These are phyloP conservation scores for Rhododendron simsii DNA, from an alignment of 148 eudicot species.

Conservation along the genomic window DNA sequence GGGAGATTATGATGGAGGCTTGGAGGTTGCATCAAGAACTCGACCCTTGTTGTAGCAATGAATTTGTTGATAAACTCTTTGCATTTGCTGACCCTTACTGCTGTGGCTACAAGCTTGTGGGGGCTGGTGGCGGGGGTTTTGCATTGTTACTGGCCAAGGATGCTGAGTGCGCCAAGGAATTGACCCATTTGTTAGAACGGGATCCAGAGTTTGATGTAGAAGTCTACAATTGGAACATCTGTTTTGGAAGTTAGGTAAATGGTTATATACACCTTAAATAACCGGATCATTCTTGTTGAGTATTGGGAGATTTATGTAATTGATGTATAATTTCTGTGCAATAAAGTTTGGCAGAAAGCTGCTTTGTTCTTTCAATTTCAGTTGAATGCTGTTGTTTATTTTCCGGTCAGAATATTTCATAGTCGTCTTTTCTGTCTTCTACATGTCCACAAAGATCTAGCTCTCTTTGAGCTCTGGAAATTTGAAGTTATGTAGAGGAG, in stretches of 20 bases:
- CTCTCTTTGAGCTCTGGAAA: background rate
- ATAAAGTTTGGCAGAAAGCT: background rate
- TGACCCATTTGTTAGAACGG: conserved; percentile 39
- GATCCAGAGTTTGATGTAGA: conserved; percentile 56
- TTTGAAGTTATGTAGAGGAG: background rate
- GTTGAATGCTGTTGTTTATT: background rate
- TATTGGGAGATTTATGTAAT: background rate
- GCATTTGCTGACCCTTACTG: conserved; percentile 66
- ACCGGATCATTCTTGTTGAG: background rate
- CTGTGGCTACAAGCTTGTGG: conserved; percentile 92
- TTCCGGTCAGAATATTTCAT: background rate
- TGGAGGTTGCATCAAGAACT: conserved; percentile 98
- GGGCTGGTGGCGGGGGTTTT: conserved; percentile 99
- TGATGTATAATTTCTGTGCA: background rate
- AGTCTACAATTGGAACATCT: conserved; percentile 75
- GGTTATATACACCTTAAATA: background rate
- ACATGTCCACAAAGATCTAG: background rate
- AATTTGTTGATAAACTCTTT: conserved; percentile 71
- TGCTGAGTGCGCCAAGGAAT: conserved; percentile 46
- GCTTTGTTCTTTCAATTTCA: background rate
- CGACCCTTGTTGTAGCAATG: conserved; percentile 90
- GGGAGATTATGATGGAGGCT: conserved; percentile 80
- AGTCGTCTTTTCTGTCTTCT: background rate
- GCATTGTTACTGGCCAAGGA: conserved; percentile 82
- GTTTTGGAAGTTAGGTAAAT: conserved; percentile 6